These are phyloP conservation scores for Arabidopsis suecica DNA, from an alignment of 345 rosid species.

Conservation along the genomic window DNA sequence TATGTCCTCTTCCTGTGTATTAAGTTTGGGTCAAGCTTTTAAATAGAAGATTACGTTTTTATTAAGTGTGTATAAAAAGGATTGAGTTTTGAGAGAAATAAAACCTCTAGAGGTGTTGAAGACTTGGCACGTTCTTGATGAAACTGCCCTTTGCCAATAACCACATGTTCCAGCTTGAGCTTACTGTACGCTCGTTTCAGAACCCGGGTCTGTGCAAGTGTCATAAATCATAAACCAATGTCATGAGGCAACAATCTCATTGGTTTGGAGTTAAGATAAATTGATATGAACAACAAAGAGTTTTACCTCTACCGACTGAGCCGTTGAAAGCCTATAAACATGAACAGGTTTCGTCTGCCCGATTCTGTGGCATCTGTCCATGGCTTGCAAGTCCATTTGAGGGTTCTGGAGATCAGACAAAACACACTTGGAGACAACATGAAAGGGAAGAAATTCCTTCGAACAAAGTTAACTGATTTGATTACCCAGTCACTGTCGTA, in stretches of 20 bases:
- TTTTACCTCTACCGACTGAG: slow-evolving; percentile 89
- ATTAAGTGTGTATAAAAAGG: background rate
- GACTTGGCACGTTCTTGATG: slow-evolving; percentile 75
- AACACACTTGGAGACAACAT: slow-evolving; percentile 32
- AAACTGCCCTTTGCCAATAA: slow-evolving; percentile 90
- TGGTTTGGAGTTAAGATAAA: slow-evolving; percentile 4
- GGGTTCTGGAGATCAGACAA: slow-evolving; percentile 68
- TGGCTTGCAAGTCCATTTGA: slow-evolving; percentile 98
- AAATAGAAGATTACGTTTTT: background rate
- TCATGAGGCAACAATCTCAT: slow-evolving; percentile 24
- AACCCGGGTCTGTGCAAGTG: slow-evolving; percentile 70
- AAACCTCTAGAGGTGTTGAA: slow-evolving; percentile 56
- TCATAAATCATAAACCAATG: slow-evolving; percentile 34
- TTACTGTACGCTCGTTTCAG: slow-evolving; percentile 89
- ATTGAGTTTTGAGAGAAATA: background rate
- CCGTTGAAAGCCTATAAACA: slow-evolving; percentile 93
- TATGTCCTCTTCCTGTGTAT: slow-evolving; percentile 78
- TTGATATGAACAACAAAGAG: slow-evolving; percentile 21
- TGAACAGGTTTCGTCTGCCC: slow-evolving; percentile 99
- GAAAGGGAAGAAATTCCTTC: slow-evolving; percentile 8
- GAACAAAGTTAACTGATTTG: slow-evolving; percentile 1
- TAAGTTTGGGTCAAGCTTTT: slow-evolving; percentile 13
- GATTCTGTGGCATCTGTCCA: slow-evolving; percentile 99
- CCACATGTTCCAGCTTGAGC: slow-evolving; percentile 97
- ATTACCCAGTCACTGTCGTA: slow-evolving; percentile 98